Evolutionary conservation across 2,329 filamentous ascomycete species (phyloP).

Genomic region (Didymellaceae sp.): DNA sequence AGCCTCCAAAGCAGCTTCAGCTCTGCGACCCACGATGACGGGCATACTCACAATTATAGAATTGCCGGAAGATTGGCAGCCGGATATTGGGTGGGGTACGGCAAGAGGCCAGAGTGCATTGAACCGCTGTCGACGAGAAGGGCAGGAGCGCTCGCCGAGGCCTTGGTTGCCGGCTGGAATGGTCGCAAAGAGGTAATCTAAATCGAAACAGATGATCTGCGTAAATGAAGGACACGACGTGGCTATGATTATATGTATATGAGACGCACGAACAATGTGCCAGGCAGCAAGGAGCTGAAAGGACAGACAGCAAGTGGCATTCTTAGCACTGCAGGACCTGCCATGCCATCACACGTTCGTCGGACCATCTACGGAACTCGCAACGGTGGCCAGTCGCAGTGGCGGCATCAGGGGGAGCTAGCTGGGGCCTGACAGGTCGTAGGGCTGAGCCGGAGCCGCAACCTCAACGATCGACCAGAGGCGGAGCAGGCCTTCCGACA

Average conservation of each 20-base stretch:
- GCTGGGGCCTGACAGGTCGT: conserved; percentile 20
- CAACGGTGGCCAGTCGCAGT: conserved; percentile 43
- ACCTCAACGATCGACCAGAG: conserved; percentile 9
- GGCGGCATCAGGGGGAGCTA: conserved; percentile 25
- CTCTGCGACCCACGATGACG: conserved; percentile 8
- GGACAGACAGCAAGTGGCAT: conserved; percentile 20
- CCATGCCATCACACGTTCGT: conserved; percentile 44
- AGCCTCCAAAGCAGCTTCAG: conserved; percentile 9
- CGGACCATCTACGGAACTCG: conserved; percentile 36
- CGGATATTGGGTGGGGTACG: conserved; percentile 33
- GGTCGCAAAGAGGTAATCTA: conserved; percentile 31
- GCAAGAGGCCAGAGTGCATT: conserved; percentile 50
- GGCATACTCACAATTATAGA: conserved; percentile 19
- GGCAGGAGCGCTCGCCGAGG: conserved; percentile 31
- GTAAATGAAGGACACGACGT: conserved; percentile 33
- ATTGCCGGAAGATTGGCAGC: conserved; percentile 15
- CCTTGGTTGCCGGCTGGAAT: conserved; percentile 15
- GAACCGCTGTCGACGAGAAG: conserved; percentile 30
- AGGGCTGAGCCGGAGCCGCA: conserved; percentile 32
- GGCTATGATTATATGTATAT: conserved; percentile 8
- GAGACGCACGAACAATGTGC: conserved; percentile 7
- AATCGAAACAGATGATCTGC: conserved; percentile 18
- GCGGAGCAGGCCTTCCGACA: not conserved
- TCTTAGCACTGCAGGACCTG: conserved; percentile 9
- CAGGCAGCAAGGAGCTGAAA: conserved; percentile 18